These are phyloP conservation scores for Phytophthora pini DNA, from an alignment of 352 stramenopile genomes.

Conservation along the genomic window DNA sequence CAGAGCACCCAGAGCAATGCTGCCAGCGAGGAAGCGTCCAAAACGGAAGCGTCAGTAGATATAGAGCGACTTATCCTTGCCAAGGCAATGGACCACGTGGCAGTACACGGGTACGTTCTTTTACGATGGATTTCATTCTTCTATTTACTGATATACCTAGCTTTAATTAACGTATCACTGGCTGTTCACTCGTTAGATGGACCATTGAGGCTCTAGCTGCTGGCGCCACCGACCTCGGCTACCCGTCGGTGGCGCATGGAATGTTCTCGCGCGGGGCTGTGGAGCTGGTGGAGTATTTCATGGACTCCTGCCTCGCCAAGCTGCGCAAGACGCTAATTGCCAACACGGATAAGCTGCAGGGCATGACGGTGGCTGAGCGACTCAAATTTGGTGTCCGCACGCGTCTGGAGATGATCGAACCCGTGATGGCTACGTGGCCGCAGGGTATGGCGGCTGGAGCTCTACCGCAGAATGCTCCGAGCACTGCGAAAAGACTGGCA, in stretches of 20 bases:
- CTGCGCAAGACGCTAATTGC: constrained; percentile 65
- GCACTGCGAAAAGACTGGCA: constrained; percentile 74
- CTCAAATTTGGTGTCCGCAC: constrained; percentile 83
- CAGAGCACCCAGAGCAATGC: constrained; percentile 30
- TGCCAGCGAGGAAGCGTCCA: constrained; percentile 16
- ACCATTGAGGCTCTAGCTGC: constrained; percentile 74
- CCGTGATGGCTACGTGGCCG: constrained; percentile 67
- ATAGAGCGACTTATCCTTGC: constrained; percentile 63
- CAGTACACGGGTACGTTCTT: constrained; percentile 48
- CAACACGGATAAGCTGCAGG: constrained; percentile 67
- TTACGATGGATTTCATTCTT: neutral
- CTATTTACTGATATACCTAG: neutral
- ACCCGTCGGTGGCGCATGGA: constrained; percentile 81
- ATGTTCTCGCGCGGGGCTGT: constrained; percentile 81
- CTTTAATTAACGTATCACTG: too few species aligned
- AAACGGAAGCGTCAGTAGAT: constrained; percentile 32
- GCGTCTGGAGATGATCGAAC: constrained; percentile 69
- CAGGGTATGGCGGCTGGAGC: constrained; percentile 86
- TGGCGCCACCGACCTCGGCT: constrained; percentile 71
- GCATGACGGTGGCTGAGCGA: constrained; percentile 77
- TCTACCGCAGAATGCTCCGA: constrained; percentile 73
- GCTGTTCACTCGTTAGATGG: constrained; percentile 51
- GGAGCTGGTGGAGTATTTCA: constrained; percentile 88
- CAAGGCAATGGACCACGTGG: constrained; percentile 59
- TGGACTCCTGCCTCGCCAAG: constrained; percentile 74